Percentiles rank a stretch among this genome's conserved stretches.
These are phyloP conservation scores for Lactuca sativa DNA, from an alignment of 129 eudicot genomes.

Conservation along the genomic window DNA sequence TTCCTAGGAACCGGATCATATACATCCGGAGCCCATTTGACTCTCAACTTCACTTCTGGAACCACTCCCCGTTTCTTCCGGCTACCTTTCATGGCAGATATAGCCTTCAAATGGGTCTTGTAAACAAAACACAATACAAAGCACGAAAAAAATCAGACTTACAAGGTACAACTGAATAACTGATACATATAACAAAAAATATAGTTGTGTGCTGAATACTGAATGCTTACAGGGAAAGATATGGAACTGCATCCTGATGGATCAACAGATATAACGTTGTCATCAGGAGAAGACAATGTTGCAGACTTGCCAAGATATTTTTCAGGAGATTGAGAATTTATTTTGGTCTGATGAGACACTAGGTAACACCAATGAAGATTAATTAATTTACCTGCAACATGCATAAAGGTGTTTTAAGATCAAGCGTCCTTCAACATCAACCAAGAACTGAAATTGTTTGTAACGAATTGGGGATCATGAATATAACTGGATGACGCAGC, in stretches of 20 bases:
- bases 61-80: slow-evolving; percentile 66
- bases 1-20: slow-evolving; percentile 73
- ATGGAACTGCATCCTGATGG: slow-evolving; percentile 33
- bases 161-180: background rate
- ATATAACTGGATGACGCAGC: background rate
- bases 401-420: slow-evolving; percentile 31
- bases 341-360: slow-evolving; percentile 19
- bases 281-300: slow-evolving; percentile 48
- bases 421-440: slow-evolving; percentile 49
- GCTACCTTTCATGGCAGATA: slow-evolving; percentile 85
- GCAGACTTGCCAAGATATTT: slow-evolving; percentile 49
- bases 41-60: slow-evolving; percentile 45
- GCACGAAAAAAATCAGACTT: too few species aligned
- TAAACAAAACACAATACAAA: background rate
- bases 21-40: slow-evolving; percentile 90
- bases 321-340: slow-evolving; percentile 19
- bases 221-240: slow-evolving; percentile 69
- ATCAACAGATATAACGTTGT: slow-evolving; percentile 25
- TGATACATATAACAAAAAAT: background rate
- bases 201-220: background rate
- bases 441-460: slow-evolving; percentile 23
- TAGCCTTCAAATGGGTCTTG: slow-evolving; percentile 60
- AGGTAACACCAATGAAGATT: slow-evolving; percentile 37
- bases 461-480: background rate
- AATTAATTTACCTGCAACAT: slow-evolving; percentile 20